phyloP scores from a whole-genome alignment of 1,284 basidiomycete species.

The Exobasidium cylindrosporum region DNA sequence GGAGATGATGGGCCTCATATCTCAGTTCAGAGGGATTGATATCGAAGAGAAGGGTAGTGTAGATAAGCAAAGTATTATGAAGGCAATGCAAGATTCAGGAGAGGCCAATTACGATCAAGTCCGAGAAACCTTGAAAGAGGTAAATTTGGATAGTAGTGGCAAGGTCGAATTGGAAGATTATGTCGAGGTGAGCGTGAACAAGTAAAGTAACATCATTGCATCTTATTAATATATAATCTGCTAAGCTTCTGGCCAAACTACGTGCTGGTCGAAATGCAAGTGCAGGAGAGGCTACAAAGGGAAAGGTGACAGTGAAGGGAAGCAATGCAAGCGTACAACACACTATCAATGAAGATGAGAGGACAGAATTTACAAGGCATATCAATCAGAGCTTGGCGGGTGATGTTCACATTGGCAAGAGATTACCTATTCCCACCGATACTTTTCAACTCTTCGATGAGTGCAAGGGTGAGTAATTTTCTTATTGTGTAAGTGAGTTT shows the following conservation, averaged over 20 bases:
- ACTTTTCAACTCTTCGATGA: conserved; percentile 99
- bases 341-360: conserved; percentile 97
- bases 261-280: conserved; percentile 58
- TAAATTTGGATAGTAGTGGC: conserved; percentile 89
- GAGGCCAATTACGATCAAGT: conserved; percentile 49
- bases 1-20: conserved; percentile 54
- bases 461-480: conserved; percentile 60
- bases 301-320: conserved; percentile 90
- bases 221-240: conserved; percentile 17
- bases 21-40: conserved; percentile 46
- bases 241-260: conserved; percentile 74
- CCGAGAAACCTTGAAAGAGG: conserved; percentile 80
- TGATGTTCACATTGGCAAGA: conserved; percentile 76
- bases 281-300: conserved; percentile 60
- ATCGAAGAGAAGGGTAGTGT: conserved; percentile 52
- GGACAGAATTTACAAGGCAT: conserved; percentile 92
- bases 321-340: conserved; percentile 94
- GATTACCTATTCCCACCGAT: conserved; percentile 90
- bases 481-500: neutral
- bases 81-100: conserved; percentile 44
- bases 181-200: conserved; percentile 71
- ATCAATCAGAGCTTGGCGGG: conserved; percentile 91
- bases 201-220: too few species aligned
- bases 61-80: conserved; percentile 47
- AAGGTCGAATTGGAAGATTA: conserved; percentile 97